Conservation (phyloP, 2,329 filamentous ascomycete genomes). For the Arthroderma uncinatum region DNA sequence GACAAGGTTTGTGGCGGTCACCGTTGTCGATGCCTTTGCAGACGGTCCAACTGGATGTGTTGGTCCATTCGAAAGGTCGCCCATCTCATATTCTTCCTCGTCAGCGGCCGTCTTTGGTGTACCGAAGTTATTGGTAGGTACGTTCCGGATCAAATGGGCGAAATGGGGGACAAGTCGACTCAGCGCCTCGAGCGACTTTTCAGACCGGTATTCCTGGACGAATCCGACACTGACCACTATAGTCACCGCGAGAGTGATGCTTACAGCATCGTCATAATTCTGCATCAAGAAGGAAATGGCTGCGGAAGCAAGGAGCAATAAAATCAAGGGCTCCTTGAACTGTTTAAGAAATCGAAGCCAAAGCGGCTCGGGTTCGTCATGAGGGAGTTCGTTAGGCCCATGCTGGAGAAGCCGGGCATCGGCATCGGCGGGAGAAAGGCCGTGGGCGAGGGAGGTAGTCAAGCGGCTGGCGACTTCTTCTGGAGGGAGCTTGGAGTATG, state of each 20-base stretch:
- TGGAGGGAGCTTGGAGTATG: conserved; percentile 57
- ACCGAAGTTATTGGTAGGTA: conserved; percentile 22
- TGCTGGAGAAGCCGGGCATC: conserved; percentile 65
- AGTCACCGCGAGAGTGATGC: conserved; percentile 89
- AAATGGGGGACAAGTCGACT: conserved; percentile 90
- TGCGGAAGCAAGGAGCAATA: conserved; percentile 82
- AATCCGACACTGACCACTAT: conserved; percentile 96
- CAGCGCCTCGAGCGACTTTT: conserved; percentile 91
- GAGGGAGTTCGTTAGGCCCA: conserved; percentile 88
- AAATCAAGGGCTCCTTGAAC: conserved; percentile 89
- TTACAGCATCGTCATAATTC: conserved; percentile 88
- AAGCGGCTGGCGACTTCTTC: conserved; percentile 67
- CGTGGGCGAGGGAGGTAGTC: conserved; percentile 70
- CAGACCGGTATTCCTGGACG: conserved; percentile 91
- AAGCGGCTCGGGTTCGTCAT: conserved; percentile 83
- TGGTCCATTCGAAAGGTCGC: conserved; percentile 35
- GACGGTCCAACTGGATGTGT: conserved; percentile 50
- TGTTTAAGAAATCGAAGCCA: conserved; percentile 95
- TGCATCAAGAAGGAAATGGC: conserved; percentile 80
- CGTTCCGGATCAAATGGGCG: conserved; percentile 75
- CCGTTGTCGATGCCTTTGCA: conserved; percentile 68
- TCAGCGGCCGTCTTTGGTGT: conserved; percentile 16
- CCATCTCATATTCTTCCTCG: conserved; percentile 39
- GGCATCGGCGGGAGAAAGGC: conserved; percentile 71
- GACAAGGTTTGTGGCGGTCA: conserved; percentile 77